phyloP scores from a whole-genome alignment of 176 grass and related monocot genomes.

The Bromus sterilis region DNA sequence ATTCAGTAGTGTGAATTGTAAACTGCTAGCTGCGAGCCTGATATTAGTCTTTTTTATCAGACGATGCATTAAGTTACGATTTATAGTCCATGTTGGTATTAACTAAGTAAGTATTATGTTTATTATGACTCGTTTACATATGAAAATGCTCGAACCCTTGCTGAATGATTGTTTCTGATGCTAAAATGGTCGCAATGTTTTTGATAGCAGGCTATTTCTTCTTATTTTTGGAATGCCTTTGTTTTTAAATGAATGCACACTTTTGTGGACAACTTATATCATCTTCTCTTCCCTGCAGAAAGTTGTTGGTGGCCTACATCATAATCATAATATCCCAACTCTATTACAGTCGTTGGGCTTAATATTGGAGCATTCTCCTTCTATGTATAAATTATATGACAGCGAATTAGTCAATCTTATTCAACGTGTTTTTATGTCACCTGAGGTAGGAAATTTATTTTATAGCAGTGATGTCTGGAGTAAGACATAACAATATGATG shows the following conservation, averaged over 20 bases:
- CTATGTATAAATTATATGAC: constrained; percentile 43
- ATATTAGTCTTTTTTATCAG: background rate
- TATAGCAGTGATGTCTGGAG: constrained; percentile 1
- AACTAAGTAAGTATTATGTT: background rate
- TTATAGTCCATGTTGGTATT: background rate
- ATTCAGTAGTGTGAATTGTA: constrained; percentile 1
- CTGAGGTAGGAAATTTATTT: constrained; percentile 41
- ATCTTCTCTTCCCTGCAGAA: constrained; percentile 52
- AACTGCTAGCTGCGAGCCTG: constrained; percentile 4
- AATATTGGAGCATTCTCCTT: constrained; percentile 72
- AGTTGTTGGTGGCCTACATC: constrained; percentile 52
- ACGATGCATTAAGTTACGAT: background rate
- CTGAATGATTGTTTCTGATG: background rate
- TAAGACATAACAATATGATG: background rate
- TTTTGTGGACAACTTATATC: constrained; percentile 10
- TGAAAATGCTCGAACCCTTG: constrained; percentile 6
- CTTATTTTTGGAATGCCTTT: background rate
- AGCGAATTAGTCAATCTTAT: constrained; percentile 46
- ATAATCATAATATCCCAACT: constrained; percentile 56
- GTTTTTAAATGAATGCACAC: background rate
- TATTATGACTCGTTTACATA: constrained; percentile 1
- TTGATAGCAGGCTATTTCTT: background rate
- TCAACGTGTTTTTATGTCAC: constrained; percentile 55
- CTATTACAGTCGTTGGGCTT: constrained; percentile 70
- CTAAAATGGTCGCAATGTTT: background rate